phyloP scores from a whole-genome alignment of 768 basidiomycete species.

The Rhodotorula sphaerocarpa region DNA sequence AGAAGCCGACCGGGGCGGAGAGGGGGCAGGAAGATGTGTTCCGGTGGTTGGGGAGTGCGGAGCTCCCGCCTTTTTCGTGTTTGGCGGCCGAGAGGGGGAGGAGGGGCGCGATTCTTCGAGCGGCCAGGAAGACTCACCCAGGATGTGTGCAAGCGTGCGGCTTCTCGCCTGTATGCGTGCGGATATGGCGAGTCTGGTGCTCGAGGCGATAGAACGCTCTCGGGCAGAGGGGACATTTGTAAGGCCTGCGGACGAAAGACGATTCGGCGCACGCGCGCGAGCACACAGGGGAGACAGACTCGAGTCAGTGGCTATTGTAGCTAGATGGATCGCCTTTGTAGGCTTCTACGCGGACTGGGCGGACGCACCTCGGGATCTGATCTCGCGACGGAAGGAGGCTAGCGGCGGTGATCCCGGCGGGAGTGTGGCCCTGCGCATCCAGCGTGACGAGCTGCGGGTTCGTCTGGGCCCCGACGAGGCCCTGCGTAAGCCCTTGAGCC shows the following conservation, averaged over 20 bases:
- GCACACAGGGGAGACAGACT: too few species aligned
- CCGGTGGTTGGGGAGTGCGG: too few species aligned
- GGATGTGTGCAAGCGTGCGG: constrained; percentile 86
- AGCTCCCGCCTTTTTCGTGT: too few species aligned
- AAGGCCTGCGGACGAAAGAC: constrained; percentile 49
- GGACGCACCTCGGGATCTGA: constrained; percentile 2
- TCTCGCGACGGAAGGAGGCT: constrained; percentile 2
- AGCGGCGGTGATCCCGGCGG: constrained; percentile 2
- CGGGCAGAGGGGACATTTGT: constrained; percentile 94
- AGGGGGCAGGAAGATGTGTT: not conserved
- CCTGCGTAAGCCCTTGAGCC: too few species aligned
- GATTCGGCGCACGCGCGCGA: not conserved
- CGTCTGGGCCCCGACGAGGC: too few species aligned
- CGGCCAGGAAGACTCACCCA: constrained; percentile 41
- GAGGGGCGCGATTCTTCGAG: too few species aligned
- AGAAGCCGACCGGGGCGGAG: not conserved
- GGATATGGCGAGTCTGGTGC: constrained; percentile 94
- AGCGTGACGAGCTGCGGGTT: constrained; percentile 2
- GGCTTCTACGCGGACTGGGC: too few species aligned
- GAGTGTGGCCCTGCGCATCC: constrained; percentile 4
- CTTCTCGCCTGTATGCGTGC: constrained; percentile 97
- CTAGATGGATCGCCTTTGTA: too few species aligned
- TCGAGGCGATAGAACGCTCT: constrained; percentile 94
- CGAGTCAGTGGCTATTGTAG: too few species aligned
- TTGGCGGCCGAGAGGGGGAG: not conserved